Conservation (phyloP, 208 protist genomes). For the Crithidia fasciculata region DNA sequence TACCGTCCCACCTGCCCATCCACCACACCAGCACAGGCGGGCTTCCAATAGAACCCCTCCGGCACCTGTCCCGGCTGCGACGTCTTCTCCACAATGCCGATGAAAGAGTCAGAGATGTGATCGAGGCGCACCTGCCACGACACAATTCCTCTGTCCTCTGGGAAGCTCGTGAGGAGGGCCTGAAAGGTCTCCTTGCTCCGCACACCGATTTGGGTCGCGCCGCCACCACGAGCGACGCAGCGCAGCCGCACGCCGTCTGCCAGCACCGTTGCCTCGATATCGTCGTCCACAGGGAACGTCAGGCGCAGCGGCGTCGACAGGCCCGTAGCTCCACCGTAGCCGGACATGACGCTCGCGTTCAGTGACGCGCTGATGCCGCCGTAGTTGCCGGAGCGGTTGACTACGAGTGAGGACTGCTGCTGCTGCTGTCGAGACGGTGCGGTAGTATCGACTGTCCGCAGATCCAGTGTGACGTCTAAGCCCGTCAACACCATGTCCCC, state of each 20-base stretch:
- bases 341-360: conserved; percentile 14
- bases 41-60: conserved; percentile 89
- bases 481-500: conserved; percentile 58
- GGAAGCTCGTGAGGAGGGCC: conserved; percentile 39
- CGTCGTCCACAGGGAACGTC: conserved; percentile 70
- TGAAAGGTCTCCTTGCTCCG: conserved; percentile 79
- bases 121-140: conserved; percentile 80
- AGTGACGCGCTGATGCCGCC: not conserved
- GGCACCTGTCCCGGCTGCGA: conserved; percentile 34
- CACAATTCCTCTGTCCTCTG: conserved; percentile 59
- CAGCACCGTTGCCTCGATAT: conserved; percentile 64
- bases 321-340: not conserved
- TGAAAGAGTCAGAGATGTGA: conserved; percentile 67
- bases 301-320: conserved; percentile 35
- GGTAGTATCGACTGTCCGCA: conserved; percentile 34
- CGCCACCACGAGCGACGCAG: conserved; percentile 50
- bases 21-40: conserved; percentile 45
- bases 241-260: conserved; percentile 62
- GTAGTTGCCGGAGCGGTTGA: conserved; percentile 3
- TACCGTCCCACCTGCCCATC: conserved; percentile 66
- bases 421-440: not conserved
- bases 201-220: conserved; percentile 72
- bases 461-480: conserved; percentile 63
- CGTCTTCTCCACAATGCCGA: conserved; percentile 75
- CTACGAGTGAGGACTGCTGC: not conserved